Percentiles rank a stretch among this genome's conserved stretches.
Evolutionary conservation across 148 eudicot genomes (phyloP).

Genomic region (Fallopia convolvulus): DNA sequence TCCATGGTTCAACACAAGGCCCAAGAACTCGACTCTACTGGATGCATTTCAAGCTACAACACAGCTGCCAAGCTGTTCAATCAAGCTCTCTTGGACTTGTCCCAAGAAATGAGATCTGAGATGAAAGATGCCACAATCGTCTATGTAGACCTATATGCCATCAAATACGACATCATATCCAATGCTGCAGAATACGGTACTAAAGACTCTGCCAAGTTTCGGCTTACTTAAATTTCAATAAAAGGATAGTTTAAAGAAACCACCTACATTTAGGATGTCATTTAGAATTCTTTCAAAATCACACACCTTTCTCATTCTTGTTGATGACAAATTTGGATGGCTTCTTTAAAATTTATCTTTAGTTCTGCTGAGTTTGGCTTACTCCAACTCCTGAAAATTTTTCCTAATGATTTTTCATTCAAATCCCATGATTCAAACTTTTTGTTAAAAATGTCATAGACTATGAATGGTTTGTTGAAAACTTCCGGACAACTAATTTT

Average conservation of each 20-base stretch:
- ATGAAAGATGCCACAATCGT: slow-evolving; percentile 62
- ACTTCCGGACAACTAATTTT: too few species aligned
- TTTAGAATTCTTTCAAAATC: too few species aligned
- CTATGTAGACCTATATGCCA: slow-evolving; percentile 73
- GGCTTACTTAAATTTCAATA: not conserved
- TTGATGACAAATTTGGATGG: too few species aligned
- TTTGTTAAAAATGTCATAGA: too few species aligned
- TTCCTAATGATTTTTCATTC: too few species aligned
- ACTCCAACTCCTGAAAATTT: too few species aligned
- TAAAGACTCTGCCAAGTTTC: not conserved
- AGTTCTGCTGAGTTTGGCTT: too few species aligned
- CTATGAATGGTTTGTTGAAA: too few species aligned
- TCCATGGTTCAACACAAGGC: slow-evolving; percentile 32
- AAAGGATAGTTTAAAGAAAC: not conserved
- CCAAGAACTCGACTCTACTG: slow-evolving; percentile 38
- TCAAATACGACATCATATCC: slow-evolving; percentile 77
- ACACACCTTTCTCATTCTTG: too few species aligned
- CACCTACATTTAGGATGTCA: not conserved
- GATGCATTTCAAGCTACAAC: slow-evolving; percentile 70
- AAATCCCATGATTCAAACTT: too few species aligned
- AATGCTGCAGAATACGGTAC: slow-evolving; percentile 66
- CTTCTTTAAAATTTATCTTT: too few species aligned
- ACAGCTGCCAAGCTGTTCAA: slow-evolving; percentile 63
- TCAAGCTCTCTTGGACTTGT: slow-evolving; percentile 40
- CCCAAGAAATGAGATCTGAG: slow-evolving; percentile 47